Evolutionary conservation across 768 basidiomycete genomes (phyloP).

Genomic region (Mycena filopes): DNA sequence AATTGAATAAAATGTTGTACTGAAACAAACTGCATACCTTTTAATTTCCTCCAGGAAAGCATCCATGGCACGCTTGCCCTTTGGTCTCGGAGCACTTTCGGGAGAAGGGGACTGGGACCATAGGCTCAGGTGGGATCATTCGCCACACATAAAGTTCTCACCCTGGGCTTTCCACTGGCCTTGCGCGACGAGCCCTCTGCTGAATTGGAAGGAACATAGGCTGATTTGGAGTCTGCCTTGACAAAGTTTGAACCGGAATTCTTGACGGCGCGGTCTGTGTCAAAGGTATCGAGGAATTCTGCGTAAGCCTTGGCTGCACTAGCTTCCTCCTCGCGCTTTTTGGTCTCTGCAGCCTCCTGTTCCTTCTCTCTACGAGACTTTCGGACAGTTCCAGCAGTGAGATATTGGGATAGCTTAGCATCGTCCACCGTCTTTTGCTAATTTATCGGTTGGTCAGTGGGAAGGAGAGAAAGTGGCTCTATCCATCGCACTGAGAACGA

Average conservation of each 20-base stretch:
- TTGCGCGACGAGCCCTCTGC: conserved; percentile 40
- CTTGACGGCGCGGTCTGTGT: conserved; percentile 69
- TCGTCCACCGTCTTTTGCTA: conserved; percentile 90
- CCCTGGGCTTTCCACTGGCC: conserved; percentile 35
- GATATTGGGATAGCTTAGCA: conserved; percentile 86
- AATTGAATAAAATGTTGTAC: conserved; percentile 24
- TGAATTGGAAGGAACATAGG: conserved; percentile 55
- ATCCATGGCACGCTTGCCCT: conserved; percentile 97
- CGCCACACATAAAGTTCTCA: conserved; percentile 8
- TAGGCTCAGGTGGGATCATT: conserved; percentile 9
- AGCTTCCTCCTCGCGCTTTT: conserved; percentile 85
- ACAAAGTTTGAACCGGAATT: conserved; percentile 67
- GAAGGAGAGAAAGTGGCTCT: conserved; percentile 68
- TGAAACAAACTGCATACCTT: conserved; percentile 57
- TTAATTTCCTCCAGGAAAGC: conserved; percentile 97
- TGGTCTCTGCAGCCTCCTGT: conserved; percentile 91
- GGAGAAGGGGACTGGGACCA: conserved; percentile 65
- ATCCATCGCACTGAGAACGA: conserved; percentile 92
- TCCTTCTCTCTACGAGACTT: conserved; percentile 95
- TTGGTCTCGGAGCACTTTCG: conserved; percentile 69
- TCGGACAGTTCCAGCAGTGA: conserved; percentile 79
- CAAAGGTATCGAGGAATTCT: conserved; percentile 88
- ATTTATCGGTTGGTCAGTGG: conserved; percentile 70
- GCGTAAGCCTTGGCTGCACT: conserved; percentile 82
- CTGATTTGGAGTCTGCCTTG: conserved; percentile 65